A percentile compares a stretch with the other conserved stretches of the same genome.
phyloP scores from a whole-genome alignment of 106 monocot species.

The Chionographis japonica region DNA sequence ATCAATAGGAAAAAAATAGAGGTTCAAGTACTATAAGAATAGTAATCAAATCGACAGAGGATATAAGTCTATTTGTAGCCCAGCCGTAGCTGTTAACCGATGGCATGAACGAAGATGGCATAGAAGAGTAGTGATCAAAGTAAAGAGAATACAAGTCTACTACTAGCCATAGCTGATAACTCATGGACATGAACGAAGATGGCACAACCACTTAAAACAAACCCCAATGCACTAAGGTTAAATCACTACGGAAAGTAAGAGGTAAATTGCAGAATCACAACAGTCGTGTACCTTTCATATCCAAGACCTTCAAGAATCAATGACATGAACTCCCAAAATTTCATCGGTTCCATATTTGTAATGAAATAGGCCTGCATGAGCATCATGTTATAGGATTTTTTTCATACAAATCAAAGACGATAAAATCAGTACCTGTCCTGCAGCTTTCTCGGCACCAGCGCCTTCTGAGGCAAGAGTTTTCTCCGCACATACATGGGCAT shows the following conservation, averaged over 20 bases:
- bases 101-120: too few species aligned
- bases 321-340: conserved; percentile 51
- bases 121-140: too few species aligned
- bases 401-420: conserved; percentile 1
- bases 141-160: too few species aligned
- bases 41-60: too few species aligned
- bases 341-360: conserved; percentile 46
- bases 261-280: not conserved
- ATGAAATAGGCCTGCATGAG: conserved; percentile 43
- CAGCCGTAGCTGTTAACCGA: too few species aligned
- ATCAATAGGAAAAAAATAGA: too few species aligned
- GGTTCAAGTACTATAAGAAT: too few species aligned
- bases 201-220: too few species aligned
- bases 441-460: conserved; percentile 39
- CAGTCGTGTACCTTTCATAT: conserved; percentile 7
- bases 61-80: too few species aligned
- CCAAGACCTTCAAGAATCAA: conserved; percentile 36
- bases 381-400: conserved; percentile 3
- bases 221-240: too few species aligned
- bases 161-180: too few species aligned
- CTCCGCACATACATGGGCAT: conserved; percentile 98
- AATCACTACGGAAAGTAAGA: not conserved
- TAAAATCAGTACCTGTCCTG: conserved; percentile 51
- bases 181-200: too few species aligned
- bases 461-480: conserved; percentile 57